Evolutionary conservation across 2,329 filamentous ascomycete genomes (phyloP), one percentile per base, ranked within the genome.

Genomic region (Orbilia ellipsospora): DNA sequence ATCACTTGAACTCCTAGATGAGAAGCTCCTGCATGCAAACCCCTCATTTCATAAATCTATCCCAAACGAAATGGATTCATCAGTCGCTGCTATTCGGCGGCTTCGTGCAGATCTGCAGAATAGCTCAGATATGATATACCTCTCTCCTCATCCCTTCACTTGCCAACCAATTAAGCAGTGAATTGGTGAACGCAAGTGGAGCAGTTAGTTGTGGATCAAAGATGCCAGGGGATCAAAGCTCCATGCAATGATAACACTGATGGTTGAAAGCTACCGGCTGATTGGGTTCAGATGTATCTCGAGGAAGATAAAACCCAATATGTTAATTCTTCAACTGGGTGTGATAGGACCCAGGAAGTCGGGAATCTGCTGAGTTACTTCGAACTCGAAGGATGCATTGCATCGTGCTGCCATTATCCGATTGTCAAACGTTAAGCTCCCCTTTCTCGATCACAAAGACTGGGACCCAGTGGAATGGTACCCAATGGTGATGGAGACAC

Each of bases 401-500:
- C 61, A 63, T 45, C 56, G 48, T 18, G 18, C n/a, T 18, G 68
- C 54, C 62, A 50, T 18, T 57, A 62, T 67, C 48, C 45, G 59
- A 73, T 67, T 48, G 15, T 57, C 16, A 50, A 61, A 23, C 45
- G 13, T 66, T 13, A 56, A 55, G 6, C 23, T 13, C 60, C 68
- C 23, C 61, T 73, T 73, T 66, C 68, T 67, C 42, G 68, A 55
- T 60, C n/a, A 5, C 36, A 73, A 54, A 20, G 42, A 61, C 45
- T 31, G 31, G 15, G 40, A 26, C 48, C 48, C 13, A 59, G 18
- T 20, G 50, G 36, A 26, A 40, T 23, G 55, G 48, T 40, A 45
- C 55, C 69, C 69, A 67, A 73, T 73, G 8, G 48, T 52, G 48
- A 28, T 36, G 23, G 42, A 7, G 36, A 31, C n/a, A 51, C 23